Percentiles rank a stretch among this genome's conserved stretches.
phyloP scores from a whole-genome alignment of 192 early-diverging fungal genomes.

The Backusella australiensis region DNA sequence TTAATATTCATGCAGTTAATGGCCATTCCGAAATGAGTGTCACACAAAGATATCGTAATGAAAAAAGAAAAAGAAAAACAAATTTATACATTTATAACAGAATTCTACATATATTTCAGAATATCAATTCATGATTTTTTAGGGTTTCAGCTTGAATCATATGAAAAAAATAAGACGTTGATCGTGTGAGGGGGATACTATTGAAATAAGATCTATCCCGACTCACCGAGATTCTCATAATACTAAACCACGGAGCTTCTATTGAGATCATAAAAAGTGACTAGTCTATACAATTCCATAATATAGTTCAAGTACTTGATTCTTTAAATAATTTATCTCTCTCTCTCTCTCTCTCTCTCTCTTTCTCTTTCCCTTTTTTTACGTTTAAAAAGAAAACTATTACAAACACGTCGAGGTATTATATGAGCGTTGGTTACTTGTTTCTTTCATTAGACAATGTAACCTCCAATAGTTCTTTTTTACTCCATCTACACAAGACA shows the following conservation, averaged over 20 bases:
- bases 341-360: not conserved
- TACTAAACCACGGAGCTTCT: not conserved
- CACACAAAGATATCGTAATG: not conserved
- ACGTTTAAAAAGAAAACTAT: not conserved
- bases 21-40: not conserved
- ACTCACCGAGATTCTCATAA: not conserved
- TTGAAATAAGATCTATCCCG: not conserved
- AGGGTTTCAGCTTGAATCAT: not conserved
- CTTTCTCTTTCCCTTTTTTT: not conserved
- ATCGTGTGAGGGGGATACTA: not conserved
- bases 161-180: not conserved
- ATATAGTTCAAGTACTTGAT: not conserved
- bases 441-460: not conserved
- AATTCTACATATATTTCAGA: not conserved
- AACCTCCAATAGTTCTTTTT: not conserved
- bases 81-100: not conserved
- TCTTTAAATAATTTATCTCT: not conserved
- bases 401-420: not conserved
- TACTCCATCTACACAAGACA: not conserved
- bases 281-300: too few relatives aligned
- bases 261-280: not conserved
- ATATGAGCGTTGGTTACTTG: not conserved
- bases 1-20: slow-evolving; percentile 5
- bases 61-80: not conserved
- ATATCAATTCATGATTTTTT: not conserved